These are phyloP conservation scores for Taphrina pruni DNA, from an alignment of 1,139 yeast species.

Conservation along the genomic window DNA sequence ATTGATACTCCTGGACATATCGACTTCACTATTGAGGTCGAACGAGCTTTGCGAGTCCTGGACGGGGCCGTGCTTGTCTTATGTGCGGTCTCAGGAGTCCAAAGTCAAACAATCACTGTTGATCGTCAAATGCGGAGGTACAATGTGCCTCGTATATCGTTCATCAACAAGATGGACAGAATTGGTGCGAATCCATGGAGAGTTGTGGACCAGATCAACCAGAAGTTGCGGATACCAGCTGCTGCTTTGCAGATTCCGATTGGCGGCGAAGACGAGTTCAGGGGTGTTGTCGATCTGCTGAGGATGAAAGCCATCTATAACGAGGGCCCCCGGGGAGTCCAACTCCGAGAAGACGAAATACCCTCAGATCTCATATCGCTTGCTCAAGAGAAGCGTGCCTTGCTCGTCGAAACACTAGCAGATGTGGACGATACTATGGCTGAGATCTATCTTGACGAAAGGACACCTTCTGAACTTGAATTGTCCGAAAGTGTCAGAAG, in stretches of 20 bases:
- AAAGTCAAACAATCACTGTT: conserved; percentile 96
- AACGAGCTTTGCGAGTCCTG: conserved; percentile 91
- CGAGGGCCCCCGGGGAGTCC: conserved; percentile 93
- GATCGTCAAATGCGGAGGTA: conserved; percentile 99
- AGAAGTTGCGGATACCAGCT: conserved; percentile 87
- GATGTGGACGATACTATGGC: conserved; percentile 98
- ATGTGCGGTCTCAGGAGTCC: conserved; percentile 98
- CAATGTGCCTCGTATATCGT: conserved; percentile 94
- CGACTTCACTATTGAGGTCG: conserved; percentile 98
- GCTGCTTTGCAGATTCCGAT: conserved; percentile 98
- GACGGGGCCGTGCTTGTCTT: conserved; percentile 98
- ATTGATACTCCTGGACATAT: conserved; percentile 99
- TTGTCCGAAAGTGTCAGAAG: conserved; percentile 88
- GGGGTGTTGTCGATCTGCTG: conserved; percentile 90
- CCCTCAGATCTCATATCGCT: conserved; percentile 77
- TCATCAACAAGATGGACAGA: conserved; percentile 97
- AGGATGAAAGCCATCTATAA: conserved; percentile 85
- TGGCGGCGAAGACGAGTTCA: conserved; percentile 82
- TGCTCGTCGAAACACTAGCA: conserved; percentile 89
- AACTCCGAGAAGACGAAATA: conserved; percentile 61
- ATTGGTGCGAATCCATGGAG: conserved; percentile 98
- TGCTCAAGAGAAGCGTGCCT: conserved; percentile 81
- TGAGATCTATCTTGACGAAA: conserved; percentile 86
- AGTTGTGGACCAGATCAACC: conserved; percentile 88
- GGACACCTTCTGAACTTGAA: conserved; percentile 81